These are phyloP conservation scores for Rhodotorula paludigena DNA, from an alignment of 768 basidiomycete species.

Conservation along the genomic window DNA sequence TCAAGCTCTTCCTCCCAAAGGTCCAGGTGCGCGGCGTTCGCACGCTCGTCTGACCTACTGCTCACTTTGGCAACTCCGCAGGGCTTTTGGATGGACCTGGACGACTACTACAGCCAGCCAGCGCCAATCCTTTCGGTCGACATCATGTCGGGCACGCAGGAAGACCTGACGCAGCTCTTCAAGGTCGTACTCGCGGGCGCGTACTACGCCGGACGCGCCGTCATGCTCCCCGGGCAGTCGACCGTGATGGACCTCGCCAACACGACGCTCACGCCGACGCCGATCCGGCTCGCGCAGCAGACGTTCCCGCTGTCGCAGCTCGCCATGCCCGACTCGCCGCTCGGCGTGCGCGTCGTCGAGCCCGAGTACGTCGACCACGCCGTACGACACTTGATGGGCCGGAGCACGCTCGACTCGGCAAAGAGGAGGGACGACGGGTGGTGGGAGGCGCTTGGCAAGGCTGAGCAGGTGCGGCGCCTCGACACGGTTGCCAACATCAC, in stretches of 20 bases:
- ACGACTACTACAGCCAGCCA: slow-evolving; percentile 16
- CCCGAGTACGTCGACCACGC: neutral
- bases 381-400: neutral
- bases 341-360: slow-evolving; percentile 13
- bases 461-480: neutral
- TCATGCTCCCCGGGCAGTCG: neutral
- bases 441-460: neutral
- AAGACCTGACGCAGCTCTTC: neutral
- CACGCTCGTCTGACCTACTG: too few relatives aligned
- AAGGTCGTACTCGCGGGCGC: slow-evolving; percentile 7
- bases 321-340: neutral
- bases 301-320: slow-evolving; percentile 22
- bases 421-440: neutral
- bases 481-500: neutral
- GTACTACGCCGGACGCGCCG: slow-evolving; percentile 15
- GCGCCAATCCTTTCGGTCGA: slow-evolving; percentile 7
- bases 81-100: slow-evolving; percentile 36
- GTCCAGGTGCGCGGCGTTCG: neutral
- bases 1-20: slow-evolving; percentile 18
- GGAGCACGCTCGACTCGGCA: neutral
- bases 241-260: slow-evolving; percentile 2
- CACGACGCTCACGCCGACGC: neutral
- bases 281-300: neutral
- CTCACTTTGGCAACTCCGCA: neutral
- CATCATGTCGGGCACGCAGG: neutral